These are phyloP conservation scores for Aspergillus egyptiacus DNA, from an alignment of 495 filamentous ascomycete species.

Conservation along the genomic window DNA sequence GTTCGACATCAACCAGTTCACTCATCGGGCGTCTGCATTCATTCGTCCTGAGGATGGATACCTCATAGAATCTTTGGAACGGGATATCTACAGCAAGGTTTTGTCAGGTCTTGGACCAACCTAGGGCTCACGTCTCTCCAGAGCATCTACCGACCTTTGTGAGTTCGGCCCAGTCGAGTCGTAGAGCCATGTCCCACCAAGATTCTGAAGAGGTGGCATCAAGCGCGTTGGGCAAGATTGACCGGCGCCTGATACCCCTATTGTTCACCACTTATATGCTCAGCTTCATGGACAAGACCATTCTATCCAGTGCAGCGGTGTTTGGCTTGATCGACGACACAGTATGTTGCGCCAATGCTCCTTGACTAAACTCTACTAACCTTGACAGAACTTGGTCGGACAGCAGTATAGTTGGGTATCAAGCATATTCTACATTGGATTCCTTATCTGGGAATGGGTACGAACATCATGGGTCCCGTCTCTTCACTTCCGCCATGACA, in stretches of 20 bases:
- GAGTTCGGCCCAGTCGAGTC: no score
- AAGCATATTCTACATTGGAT: constrained; percentile 60
- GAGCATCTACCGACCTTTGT: no score
- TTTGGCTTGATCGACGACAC: constrained; percentile 45
- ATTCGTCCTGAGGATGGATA: no score
- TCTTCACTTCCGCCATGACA: constrained; percentile 18
- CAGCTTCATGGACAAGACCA: constrained; percentile 49
- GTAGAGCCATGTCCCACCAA: no score
- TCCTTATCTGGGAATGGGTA: constrained; percentile 34
- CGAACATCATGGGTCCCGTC: background rate
- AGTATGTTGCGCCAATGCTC: constrained; percentile 18
- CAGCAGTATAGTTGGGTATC: constrained; percentile 55
- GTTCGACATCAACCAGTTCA: no score
- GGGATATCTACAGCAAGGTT: no score
- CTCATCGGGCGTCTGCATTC: no score
- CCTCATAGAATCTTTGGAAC: no score
- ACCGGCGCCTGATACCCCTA: constrained; percentile 41
- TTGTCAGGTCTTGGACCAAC: no score
- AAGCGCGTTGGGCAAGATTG: constrained; percentile 37
- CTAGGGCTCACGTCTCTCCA: no score
- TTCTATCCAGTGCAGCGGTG: constrained; percentile 47
- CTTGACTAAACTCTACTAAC: no score
- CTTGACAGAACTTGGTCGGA: constrained; percentile 38
- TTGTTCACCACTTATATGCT: constrained; percentile 28
- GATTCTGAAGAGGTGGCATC: background rate